These are phyloP conservation scores for Rhododendron ovatum DNA, from an alignment of 148 eudicot species.

Conservation along the genomic window DNA sequence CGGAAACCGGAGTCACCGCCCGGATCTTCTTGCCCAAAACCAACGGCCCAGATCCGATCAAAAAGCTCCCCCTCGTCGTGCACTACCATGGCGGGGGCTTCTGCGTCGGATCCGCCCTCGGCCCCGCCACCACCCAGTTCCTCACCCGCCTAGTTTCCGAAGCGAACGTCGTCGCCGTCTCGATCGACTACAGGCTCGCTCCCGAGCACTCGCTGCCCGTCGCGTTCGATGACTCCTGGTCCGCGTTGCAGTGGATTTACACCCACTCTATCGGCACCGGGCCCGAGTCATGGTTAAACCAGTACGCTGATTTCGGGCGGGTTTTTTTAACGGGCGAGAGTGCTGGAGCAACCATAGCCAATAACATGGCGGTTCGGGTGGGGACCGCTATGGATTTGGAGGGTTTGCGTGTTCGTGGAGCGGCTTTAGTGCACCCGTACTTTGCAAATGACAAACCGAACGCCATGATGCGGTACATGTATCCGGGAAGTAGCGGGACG, in stretches of 20 bases:
- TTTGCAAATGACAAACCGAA: slow-evolving; percentile 23
- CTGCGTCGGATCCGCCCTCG: slow-evolving; percentile 13
- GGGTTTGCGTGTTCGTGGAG: slow-evolving; percentile 1
- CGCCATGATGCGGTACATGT: slow-evolving; percentile 19
- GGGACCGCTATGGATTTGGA: neutral
- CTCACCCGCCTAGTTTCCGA: slow-evolving; percentile 8
- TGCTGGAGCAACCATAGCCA: slow-evolving; percentile 37
- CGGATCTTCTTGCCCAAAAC: slow-evolving; percentile 19
- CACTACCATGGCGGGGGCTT: slow-evolving; percentile 28
- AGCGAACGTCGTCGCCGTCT: slow-evolving; percentile 16
- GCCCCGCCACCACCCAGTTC: neutral
- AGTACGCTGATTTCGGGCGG: slow-evolving; percentile 19
- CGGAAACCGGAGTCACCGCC: slow-evolving; percentile 13
- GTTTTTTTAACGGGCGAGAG: slow-evolving; percentile 39
- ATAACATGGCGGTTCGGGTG: slow-evolving; percentile 23
- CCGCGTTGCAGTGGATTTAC: slow-evolving; percentile 25
- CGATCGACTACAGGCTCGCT: slow-evolving; percentile 27
- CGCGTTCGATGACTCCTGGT: slow-evolving; percentile 36
- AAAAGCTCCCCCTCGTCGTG: slow-evolving; percentile 18
- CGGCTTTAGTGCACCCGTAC: slow-evolving; percentile 30
- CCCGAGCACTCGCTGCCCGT: slow-evolving; percentile 32
- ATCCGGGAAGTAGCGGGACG: slow-evolving; percentile 22
- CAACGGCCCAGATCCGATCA: neutral
- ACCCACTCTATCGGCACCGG: slow-evolving; percentile 16
- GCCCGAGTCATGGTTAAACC: slow-evolving; percentile 27